Evolutionary conservation across 371 early-diverging fungal species (phyloP), one percentile per base, ranked within the genome.

Genomic region (Saksenaea oblongispora): DNA sequence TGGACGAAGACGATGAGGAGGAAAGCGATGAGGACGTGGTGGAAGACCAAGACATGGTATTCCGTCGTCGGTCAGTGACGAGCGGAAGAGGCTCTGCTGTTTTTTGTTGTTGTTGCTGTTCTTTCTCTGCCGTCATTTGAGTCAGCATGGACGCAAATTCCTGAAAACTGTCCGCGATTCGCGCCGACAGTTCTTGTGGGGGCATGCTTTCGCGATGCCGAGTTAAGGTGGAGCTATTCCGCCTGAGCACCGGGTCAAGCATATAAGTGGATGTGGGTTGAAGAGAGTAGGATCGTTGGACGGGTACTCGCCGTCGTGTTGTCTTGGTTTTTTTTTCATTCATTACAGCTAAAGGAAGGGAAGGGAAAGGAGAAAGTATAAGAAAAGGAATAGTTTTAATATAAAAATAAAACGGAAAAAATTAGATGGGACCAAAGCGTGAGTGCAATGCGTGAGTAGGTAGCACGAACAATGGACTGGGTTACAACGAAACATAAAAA

Each of bases 121-220:
- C 22, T 41, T 70, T 70, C 10, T 54, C 58, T 10, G 57, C 59
- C 7, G 69, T 71, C 57, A 73, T 41, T 62, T 78, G 71, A 4
- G 65, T 62, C 0, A 79, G 63, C 73, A 79, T 79, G 57, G 61
- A 66, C 3, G 75, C 72, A 42, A 79, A 79, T 31, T 79, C 71
- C 54, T 76, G 71, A 56, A 76, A 79, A 61, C 69, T 79, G 53
- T 79, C 73, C 14, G 79, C 79, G 24, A 79, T 79, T 31, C 66
- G 67, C 0, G 75, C 62, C 4, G 70, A 65, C 34, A 79, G 56
- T 54, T 79, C 79, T 36, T 74, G 69, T 8, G 60, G 66, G 26
- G 62, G 68, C 65, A 69, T 66, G 17, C 41, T 34, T 27, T 59
- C 59, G 44, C 51, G 22, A 47, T 47, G 17, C 10, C 10, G 51